Conservation (phyloP, 1,284 basidiomycete genomes). For the Trametes sp. region DNA sequence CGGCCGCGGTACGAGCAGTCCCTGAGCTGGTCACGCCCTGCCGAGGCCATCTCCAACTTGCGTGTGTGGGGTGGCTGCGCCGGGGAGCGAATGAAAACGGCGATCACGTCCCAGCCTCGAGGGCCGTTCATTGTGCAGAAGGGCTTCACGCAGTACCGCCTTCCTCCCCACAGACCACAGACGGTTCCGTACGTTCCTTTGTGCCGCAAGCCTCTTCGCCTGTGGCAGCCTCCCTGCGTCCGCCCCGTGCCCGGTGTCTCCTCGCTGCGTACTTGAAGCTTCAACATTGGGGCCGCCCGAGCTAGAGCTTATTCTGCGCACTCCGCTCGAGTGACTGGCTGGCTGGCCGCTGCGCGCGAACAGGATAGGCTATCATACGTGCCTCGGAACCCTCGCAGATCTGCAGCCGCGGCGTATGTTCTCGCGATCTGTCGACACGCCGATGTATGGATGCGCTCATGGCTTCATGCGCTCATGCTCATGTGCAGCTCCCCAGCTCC, state of each 20-base stretch:
- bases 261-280: background rate
- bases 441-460: constrained; percentile 21
- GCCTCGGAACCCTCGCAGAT: constrained; percentile 8
- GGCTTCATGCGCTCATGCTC: background rate
- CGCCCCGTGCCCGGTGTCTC: too few relatives aligned
- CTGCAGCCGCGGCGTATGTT: constrained; percentile 16
- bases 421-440: constrained; percentile 15
- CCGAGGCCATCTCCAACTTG: background rate
- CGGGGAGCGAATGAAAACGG: background rate
- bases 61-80: background rate
- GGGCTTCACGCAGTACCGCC: background rate
- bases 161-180: constrained; percentile 4
- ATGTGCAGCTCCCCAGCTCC: too few relatives aligned
- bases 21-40: background rate
- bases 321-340: background rate
- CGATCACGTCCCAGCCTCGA: background rate
- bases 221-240: constrained; percentile 1
- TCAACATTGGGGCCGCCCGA: background rate
- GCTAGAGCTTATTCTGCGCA: background rate
- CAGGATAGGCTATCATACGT: too few relatives aligned
- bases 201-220: background rate
- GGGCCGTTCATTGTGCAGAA: constrained; percentile 19
- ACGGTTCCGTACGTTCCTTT: background rate
- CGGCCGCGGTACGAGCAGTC: background rate
- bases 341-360: background rate